phyloP scores from a whole-genome alignment of 2,329 filamentous ascomycete species.

The Periconia sp. region DNA sequence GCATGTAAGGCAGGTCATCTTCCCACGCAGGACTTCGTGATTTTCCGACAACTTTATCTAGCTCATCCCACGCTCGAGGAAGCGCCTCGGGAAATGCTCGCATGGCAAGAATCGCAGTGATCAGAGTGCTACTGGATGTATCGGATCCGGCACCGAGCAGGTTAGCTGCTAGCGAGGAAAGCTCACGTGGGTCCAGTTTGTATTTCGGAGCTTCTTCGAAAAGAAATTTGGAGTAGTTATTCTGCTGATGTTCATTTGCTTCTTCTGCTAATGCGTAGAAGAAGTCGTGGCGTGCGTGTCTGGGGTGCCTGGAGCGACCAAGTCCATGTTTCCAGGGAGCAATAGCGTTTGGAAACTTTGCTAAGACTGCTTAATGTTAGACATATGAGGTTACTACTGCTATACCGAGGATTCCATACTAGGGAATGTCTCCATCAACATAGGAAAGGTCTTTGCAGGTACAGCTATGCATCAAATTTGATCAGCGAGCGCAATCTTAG shows the following conservation, averaged over 20 bases:
- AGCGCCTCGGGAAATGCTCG: slow-evolving; percentile 38
- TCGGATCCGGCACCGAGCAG: slow-evolving; percentile 41
- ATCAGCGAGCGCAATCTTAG: too few relatives aligned
- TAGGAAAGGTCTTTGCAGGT: slow-evolving; percentile 61
- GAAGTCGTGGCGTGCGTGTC: slow-evolving; percentile 39
- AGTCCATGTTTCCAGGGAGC: slow-evolving; percentile 46
- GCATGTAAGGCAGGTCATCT: slow-evolving; percentile 47
- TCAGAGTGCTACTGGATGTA: slow-evolving; percentile 39
- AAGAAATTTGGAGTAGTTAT: slow-evolving; percentile 46
- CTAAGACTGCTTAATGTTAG: slow-evolving; percentile 19
- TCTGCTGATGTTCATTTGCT: slow-evolving; percentile 36
- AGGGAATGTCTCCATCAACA: slow-evolving; percentile 64
- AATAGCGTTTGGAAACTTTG: slow-evolving; percentile 32
- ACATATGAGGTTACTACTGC: slow-evolving; percentile 49
- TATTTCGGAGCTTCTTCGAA: slow-evolving; percentile 47
- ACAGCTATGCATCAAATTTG: too few relatives aligned
- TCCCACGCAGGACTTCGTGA: slow-evolving; percentile 41
- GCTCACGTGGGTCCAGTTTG: slow-evolving; percentile 32
- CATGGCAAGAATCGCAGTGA: slow-evolving; percentile 41
- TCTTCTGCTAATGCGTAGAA: slow-evolving; percentile 40
- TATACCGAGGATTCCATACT: slow-evolving; percentile 49
- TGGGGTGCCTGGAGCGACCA: slow-evolving; percentile 26
- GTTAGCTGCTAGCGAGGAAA: slow-evolving; percentile 38
- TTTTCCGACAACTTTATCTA: slow-evolving; percentile 38
- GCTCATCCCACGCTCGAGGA: slow-evolving; percentile 36